Evolutionary conservation across 1,284 basidiomycete genomes (phyloP).

Genomic region (Ustilago loliicola): DNA sequence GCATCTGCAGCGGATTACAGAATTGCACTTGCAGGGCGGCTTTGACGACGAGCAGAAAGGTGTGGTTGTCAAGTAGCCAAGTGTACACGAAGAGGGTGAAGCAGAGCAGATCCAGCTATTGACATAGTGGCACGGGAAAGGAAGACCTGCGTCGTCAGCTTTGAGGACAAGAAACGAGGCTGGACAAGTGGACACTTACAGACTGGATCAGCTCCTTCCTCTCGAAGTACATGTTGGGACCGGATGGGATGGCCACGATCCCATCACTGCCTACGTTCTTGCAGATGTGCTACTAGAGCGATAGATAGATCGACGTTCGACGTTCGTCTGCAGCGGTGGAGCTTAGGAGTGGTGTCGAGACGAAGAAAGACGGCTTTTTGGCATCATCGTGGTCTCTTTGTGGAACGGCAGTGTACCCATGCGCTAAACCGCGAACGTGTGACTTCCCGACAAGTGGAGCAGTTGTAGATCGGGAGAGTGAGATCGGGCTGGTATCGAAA

Average conservation of each 20-base stretch:
- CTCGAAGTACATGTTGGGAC: conserved; percentile 47
- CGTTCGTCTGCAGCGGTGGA: neutral
- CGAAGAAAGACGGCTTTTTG: neutral
- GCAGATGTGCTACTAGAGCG: too few relatives aligned
- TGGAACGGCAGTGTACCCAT: conserved; percentile 1
- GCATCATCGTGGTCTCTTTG: too few relatives aligned
- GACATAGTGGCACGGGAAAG: neutral
- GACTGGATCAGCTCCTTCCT: conserved; percentile 55
- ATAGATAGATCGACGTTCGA: neutral
- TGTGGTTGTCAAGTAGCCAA: conserved; percentile 56
- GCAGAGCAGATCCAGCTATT: conserved; percentile 54
- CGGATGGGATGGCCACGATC: conserved; percentile 1
- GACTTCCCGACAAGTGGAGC: conserved; percentile 8
- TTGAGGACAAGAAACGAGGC: too few relatives aligned
- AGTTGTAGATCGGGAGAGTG: neutral
- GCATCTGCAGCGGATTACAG: conserved; percentile 49
- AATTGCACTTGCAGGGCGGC: conserved; percentile 49
- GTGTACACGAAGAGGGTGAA: conserved; percentile 58
- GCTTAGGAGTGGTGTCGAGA: neutral
- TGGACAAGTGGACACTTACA: conserved; percentile 15
- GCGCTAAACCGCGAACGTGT: conserved; percentile 1
- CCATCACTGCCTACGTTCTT: conserved; percentile 17
- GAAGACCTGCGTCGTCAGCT: neutral
- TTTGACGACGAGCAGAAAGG: conserved; percentile 46
- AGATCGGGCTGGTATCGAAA: conserved; percentile 7